Conservation (phyloP, 257 asterid species). For the Cruciata laevipes region DNA sequence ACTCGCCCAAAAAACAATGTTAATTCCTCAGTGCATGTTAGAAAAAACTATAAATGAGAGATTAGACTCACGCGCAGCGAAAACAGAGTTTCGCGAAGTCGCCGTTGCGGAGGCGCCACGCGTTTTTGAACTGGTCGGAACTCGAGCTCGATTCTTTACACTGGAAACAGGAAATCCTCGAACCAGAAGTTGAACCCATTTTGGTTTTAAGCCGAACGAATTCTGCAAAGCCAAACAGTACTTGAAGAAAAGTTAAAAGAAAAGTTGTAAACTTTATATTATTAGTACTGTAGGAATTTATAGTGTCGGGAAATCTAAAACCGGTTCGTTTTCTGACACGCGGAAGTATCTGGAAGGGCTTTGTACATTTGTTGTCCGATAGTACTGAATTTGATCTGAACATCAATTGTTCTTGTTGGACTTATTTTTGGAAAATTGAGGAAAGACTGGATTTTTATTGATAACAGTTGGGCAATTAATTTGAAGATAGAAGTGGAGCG, state of each 20-base stretch:
- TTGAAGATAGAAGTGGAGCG: background rate
- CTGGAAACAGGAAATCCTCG: constrained; percentile 23
- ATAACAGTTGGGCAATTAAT: background rate
- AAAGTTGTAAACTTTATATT: background rate
- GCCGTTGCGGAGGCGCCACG: constrained; percentile 41
- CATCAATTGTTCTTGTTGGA: background rate
- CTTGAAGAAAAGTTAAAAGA: background rate
- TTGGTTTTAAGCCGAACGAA: too few species aligned
- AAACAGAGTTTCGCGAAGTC: constrained; percentile 34
- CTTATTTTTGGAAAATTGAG: constrained; percentile 1
- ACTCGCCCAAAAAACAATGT: background rate
- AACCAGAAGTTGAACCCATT: constrained; percentile 21
- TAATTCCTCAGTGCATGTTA: constrained; percentile 6
- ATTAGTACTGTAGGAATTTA: background rate
- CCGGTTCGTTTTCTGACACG: constrained; percentile 5
- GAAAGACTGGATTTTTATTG: background rate
- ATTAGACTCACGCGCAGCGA: constrained; percentile 27
- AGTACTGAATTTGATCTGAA: background rate
- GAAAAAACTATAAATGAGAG: background rate
- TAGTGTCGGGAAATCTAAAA: background rate
- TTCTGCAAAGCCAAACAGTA: background rate
- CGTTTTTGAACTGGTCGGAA: constrained; percentile 27
- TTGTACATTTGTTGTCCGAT: background rate
- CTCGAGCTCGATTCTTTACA: constrained; percentile 24
- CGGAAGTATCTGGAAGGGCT: background rate